Evolutionary conservation across 371 early-diverging fungal species (phyloP).

Genomic region (Actinomortierella wolfii): DNA sequence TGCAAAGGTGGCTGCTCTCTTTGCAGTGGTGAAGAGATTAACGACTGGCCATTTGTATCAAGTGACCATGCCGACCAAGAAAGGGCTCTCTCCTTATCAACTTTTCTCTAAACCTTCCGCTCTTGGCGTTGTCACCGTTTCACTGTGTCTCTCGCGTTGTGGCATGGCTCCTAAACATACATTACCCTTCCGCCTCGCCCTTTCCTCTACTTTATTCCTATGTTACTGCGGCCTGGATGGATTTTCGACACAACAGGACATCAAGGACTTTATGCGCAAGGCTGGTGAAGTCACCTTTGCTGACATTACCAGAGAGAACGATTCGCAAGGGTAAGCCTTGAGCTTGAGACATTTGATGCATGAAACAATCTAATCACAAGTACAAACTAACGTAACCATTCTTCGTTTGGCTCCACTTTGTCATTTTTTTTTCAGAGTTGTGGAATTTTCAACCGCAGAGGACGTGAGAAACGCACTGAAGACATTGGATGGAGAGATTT

Average conservation of each 20-base stretch:
- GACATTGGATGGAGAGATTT: conserved; percentile 85
- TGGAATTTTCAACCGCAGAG: conserved; percentile 82
- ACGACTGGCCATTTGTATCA: too few species aligned
- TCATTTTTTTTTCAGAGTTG: conserved; percentile 73
- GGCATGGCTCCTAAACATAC: too few species aligned
- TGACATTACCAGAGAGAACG: conserved; percentile 80
- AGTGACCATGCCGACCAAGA: too few species aligned
- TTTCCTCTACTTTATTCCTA: background rate
- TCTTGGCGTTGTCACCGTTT: conserved; percentile 12
- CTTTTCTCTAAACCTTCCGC: conserved; percentile 37
- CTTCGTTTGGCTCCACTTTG: too few species aligned
- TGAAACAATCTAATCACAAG: too few species aligned
- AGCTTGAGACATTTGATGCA: conserved; percentile 1
- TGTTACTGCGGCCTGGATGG: conserved; percentile 11
- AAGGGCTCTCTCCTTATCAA: conserved; percentile 17
- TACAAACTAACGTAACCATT: too few species aligned
- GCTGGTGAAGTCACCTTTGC: conserved; percentile 96
- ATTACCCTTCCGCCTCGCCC: conserved; percentile 5
- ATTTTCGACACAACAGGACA: conserved; percentile 70
- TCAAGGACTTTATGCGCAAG: conserved; percentile 95
- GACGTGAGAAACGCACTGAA: conserved; percentile 88
- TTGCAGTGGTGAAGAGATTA: too few species aligned
- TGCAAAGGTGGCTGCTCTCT: too few species aligned
- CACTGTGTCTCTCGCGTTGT: conserved; percentile 19
- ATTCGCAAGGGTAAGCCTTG: conserved; percentile 81